Evolutionary conservation across 768 basidiomycete genomes (phyloP), one percentile per base, ranked within the genome.

Genomic region (Tricholoma hemisulphureum): DNA sequence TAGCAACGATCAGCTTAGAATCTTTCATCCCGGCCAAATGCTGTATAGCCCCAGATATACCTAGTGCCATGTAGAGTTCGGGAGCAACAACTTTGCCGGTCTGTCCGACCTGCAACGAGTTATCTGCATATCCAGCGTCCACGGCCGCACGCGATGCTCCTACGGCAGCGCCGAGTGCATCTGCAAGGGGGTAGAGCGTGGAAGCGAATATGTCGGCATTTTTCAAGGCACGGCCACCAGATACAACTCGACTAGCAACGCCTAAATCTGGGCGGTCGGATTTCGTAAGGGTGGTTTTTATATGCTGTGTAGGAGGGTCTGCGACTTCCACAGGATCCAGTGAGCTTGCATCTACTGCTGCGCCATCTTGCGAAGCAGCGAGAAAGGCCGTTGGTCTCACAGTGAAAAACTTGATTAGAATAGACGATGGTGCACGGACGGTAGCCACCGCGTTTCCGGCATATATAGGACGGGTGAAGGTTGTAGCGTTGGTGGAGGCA

Each of bases 11-110:
- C 61, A 98, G 79, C 77, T 98, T 99, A 10, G 93, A 95, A 67
- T 98, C 97, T 72, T 99, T 99, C 97, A 98, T 99, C 8, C 97
- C 97, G 20, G 97, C 97, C 55, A 98, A 78, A 77, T 99, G 97
- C 75, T 99, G 97, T 65, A 98, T 99, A 13, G 97, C 97, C 16
- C 97, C 97, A 8, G 95, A 97, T 65, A 99, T 98, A 51, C 97
- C 97, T 50, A 98, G 74, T 3, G 97, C 97, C 73, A 98, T 83
- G 74, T 99, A 99, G 53, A 99, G 77, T 69, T 96, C 92, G 0
- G 97, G 96, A 2, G 97, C 96, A 41, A 98, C 95, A 32, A 99
- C 91, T 75, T 98, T 98, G 55, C 97, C 97, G 0, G 97, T 99
- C 78, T 99, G 97, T 21, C 97, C 97, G n/a, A 99, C 97, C 73